phyloP scores from a whole-genome alignment of 345 rosid species.

The Salix brachista region DNA sequence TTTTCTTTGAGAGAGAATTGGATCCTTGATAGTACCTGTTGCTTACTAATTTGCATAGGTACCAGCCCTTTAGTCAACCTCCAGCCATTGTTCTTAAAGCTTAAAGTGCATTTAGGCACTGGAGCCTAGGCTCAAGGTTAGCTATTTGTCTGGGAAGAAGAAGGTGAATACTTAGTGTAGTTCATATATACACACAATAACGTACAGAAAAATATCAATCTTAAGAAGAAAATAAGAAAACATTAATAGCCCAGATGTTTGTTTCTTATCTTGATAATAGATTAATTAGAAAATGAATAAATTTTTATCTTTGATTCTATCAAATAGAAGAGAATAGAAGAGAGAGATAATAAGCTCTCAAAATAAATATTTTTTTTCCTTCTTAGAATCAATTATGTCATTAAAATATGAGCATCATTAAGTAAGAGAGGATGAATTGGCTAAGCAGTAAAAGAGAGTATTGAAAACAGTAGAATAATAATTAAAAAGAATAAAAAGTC shows the following conservation, averaged over 20 bases:
- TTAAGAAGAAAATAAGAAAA: neutral
- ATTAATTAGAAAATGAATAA: neutral
- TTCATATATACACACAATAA: neutral
- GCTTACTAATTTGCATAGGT: slow-evolving; percentile 1
- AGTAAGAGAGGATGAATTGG: neutral
- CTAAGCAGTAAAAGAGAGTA: neutral
- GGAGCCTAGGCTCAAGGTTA: neutral
- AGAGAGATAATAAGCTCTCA: neutral
- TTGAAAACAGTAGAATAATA: neutral
- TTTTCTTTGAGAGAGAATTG: neutral
- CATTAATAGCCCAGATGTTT: neutral
- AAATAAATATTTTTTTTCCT: neutral
- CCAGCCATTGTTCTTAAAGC: neutral
- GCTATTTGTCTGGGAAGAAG: neutral
- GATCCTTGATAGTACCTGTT: neutral
- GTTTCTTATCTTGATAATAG: neutral
- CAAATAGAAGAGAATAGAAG: neutral
- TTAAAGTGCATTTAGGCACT: neutral
- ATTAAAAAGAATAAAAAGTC: neutral
- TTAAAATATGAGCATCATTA: neutral
- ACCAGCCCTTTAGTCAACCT: neutral
- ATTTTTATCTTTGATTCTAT: neutral
- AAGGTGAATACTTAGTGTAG: neutral
- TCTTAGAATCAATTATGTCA: neutral
- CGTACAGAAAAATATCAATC: neutral